Conservation (phyloP, 2,329 filamentous ascomycete species). For the Bisporella sp. region DNA sequence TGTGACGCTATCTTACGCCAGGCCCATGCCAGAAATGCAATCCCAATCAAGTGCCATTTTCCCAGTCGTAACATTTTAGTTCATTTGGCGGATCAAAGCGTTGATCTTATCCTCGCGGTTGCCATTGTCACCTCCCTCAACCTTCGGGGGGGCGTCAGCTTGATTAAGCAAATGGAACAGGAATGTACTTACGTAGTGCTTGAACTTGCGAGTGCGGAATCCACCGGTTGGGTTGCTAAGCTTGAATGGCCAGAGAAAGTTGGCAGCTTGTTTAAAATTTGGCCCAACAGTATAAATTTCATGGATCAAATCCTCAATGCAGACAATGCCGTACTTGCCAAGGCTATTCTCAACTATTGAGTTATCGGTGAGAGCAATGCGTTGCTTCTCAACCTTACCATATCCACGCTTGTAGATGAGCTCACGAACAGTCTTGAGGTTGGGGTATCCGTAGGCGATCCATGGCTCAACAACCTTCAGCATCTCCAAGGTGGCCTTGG, state of each 20-base stretch:
- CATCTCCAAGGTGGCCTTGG: conserved; percentile 97
- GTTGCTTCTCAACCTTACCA: conserved; percentile 98
- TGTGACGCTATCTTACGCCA: conserved; percentile 18
- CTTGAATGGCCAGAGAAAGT: conserved; percentile 99
- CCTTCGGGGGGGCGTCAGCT: neutral
- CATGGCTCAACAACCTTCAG: conserved; percentile 98
- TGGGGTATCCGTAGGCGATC: conserved; percentile 98
- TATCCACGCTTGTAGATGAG: conserved; percentile 99
- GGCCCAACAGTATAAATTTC: conserved; percentile 98
- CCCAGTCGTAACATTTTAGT: conserved; percentile 7
- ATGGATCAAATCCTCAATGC: conserved; percentile 98
- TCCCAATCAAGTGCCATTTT: conserved; percentile 1
- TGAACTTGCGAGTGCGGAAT: conserved; percentile 90
- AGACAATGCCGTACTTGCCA: conserved; percentile 98
- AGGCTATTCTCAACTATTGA: conserved; percentile 93
- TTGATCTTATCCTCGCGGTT: conserved; percentile 78
- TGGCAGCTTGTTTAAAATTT: conserved; percentile 99
- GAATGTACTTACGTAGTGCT: conserved; percentile 13
- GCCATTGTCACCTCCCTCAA: conserved; percentile 46
- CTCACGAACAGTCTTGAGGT: conserved; percentile 98
- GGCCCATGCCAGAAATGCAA: conserved; percentile 17
- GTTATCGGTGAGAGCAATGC: conserved; percentile 94
- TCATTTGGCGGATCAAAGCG: conserved; percentile 13
- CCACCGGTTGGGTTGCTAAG: conserved; percentile 96
- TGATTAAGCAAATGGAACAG: neutral